Conservation (phyloP, 805 yeast genomes). For the Pichia gijzeniarum region DNA sequence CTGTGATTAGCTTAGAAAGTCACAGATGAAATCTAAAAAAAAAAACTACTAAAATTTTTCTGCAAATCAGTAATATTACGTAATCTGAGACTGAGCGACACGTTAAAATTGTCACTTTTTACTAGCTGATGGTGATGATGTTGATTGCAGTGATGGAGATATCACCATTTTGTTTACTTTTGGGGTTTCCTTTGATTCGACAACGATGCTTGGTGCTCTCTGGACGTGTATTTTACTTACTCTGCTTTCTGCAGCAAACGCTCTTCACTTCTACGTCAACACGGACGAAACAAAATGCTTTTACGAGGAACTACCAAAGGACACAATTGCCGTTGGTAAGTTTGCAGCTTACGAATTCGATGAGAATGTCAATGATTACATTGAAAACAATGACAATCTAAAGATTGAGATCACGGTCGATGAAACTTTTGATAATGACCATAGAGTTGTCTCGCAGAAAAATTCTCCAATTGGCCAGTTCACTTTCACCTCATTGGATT, state of each 20-base stretch:
- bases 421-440: slow-evolving; percentile 72
- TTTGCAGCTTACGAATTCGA: slow-evolving; percentile 63
- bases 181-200: too few relatives aligned
- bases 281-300: slow-evolving; percentile 79
- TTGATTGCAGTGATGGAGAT: too few relatives aligned
- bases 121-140: too few relatives aligned
- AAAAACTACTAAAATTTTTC: too few relatives aligned
- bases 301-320: slow-evolving; percentile 69
- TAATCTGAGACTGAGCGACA: too few relatives aligned
- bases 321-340: slow-evolving; percentile 74
- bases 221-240: background rate
- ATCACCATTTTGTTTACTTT: too few relatives aligned
- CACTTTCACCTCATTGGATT: slow-evolving; percentile 64
- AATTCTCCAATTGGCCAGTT: slow-evolving; percentile 61
- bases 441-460: slow-evolving; percentile 66
- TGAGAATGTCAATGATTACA: slow-evolving; percentile 39
- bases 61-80: too few relatives aligned
- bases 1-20: too few relatives aligned
- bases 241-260: slow-evolving; percentile 27
- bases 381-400: slow-evolving; percentile 45
- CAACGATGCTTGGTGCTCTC: background rate
- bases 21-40: too few relatives aligned
- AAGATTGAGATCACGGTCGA: slow-evolving; percentile 65
- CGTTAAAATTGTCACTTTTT: too few relatives aligned
- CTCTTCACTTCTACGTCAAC: slow-evolving; percentile 71